Percentiles rank a stretch among this genome's conserved stretches.
Conservation (phyloP, 306 rosid genomes). For the Trichosanthes cucumerina region DNA sequence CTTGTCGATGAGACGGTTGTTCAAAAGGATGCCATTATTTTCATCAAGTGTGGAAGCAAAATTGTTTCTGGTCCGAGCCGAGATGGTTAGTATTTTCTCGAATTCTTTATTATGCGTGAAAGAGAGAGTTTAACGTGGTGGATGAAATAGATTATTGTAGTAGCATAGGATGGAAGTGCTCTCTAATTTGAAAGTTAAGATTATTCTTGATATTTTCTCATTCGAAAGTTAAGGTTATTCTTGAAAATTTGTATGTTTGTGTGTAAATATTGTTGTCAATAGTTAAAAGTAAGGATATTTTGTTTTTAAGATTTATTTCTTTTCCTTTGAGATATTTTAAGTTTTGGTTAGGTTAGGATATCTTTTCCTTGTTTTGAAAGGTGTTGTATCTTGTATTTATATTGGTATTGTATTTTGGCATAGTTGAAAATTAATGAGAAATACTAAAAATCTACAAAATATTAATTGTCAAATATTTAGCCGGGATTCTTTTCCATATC, state of each 20-base stretch:
- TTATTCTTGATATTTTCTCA: neutral
- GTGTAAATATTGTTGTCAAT: no score
- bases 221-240: neutral
- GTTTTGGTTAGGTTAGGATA: no score
- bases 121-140: neutral
- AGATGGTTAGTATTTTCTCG: conserved; percentile 36
- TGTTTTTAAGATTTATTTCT: no score
- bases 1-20: conserved; percentile 50
- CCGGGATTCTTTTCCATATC: no score
- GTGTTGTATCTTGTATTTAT: no score
- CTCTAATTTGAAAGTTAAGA: neutral
- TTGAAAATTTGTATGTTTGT: neutral
- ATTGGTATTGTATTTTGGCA: no score
- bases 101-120: neutral
- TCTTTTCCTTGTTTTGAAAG: no score
- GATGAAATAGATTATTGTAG: neutral
- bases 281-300: no score
- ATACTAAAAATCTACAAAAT: no score
- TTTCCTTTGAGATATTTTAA: no score
- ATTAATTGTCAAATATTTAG: no score
- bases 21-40: conserved; percentile 26
- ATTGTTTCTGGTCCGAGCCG: conserved; percentile 48
- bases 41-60: conserved; percentile 64
- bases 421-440: no score
- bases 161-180: neutral